A percentile compares a stretch with the other conserved stretches of the same genome.
phyloP scores from a whole-genome alignment of 2,329 filamentous ascomycete genomes.

The Elsinoe perseae region DNA sequence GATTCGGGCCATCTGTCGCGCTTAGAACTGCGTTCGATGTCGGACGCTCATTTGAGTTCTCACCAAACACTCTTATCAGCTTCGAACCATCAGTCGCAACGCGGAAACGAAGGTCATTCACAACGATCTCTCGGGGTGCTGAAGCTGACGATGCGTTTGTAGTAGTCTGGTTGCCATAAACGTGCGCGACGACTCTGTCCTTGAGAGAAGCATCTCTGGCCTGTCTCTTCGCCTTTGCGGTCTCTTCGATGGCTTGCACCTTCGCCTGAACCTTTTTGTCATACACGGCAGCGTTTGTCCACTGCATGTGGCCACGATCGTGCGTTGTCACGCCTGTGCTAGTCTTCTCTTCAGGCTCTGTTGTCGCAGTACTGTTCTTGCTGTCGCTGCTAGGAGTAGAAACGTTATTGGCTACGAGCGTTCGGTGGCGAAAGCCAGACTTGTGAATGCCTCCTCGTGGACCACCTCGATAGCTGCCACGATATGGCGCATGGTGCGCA shows the following conservation, averaged over 20 bases:
- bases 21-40: constrained; percentile 17
- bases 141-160: constrained; percentile 15
- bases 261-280: constrained; percentile 64
- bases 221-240: constrained; percentile 50
- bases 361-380: constrained; percentile 11
- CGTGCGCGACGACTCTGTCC: constrained; percentile 47
- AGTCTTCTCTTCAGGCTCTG: constrained; percentile 5
- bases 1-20: constrained; percentile 21
- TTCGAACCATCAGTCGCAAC: constrained; percentile 75
- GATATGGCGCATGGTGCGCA: not conserved
- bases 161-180: constrained; percentile 22
- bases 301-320: constrained; percentile 40
- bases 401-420: constrained; percentile 17
- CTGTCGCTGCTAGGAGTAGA: not conserved
- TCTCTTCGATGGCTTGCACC: constrained; percentile 64
- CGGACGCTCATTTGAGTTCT: constrained; percentile 27
- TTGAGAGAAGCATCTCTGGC: constrained; percentile 53
- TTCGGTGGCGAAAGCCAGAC: constrained; percentile 17
- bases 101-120: constrained; percentile 66
- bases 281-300: constrained; percentile 74
- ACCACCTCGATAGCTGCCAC: not conserved
- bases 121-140: constrained; percentile 50
- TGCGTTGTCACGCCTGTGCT: constrained; percentile 17
- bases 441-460: constrained; percentile 13
- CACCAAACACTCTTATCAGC: constrained; percentile 65